Base-by-base conservation (phyloP, 257 asterid genomes). In the Linderniella brevidens region DNA sequence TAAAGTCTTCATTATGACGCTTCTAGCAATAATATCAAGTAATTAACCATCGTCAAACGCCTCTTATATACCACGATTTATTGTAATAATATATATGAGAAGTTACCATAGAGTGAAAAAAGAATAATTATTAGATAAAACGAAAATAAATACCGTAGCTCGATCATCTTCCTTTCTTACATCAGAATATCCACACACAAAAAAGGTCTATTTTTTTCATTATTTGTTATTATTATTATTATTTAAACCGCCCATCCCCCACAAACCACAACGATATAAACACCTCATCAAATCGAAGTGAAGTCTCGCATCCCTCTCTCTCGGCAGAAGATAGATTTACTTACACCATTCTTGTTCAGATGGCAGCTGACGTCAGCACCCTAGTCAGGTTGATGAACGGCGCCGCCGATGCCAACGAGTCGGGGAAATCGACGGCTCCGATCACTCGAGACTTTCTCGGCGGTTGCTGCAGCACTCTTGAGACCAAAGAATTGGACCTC, bases 371-470 rank as follows among this genome's bases (percentile, higher is more conserved):
- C 11, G 92, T 81, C 15, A 76, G 79, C 58, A 75, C 70, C 14
- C 41, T 80, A 44, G 40, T 69, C 25, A 62, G 82, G 56, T 46
- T 64, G 20, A 62, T 81, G 63, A 72, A 70, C 82, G 87, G 70
- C n/a, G 69, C 56, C n/a, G 69, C 56, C 0, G 72, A 67, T 56
- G 5, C 67, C 8, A 66, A 59, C 13, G 78, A 68, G 13, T 58
- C 79, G 20, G 74, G 62, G 18, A 77, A 75, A 56, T 69, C 84
- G 0, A 62, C 84, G 66, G 75, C 73, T 10, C 66, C 78, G 75
- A 71, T 86, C 48, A 86, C 96, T 0, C 35, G 82, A 47, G 93
- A 86, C 71, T 56, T 86, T 37, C 92, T 86, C 43, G 92, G 94
- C 9, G 88, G 32, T 6, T 3, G 32, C 32, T 47, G 77, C 55